Conservation (phyloP, 441 rosid species). For the Populus hybrid region DNA sequence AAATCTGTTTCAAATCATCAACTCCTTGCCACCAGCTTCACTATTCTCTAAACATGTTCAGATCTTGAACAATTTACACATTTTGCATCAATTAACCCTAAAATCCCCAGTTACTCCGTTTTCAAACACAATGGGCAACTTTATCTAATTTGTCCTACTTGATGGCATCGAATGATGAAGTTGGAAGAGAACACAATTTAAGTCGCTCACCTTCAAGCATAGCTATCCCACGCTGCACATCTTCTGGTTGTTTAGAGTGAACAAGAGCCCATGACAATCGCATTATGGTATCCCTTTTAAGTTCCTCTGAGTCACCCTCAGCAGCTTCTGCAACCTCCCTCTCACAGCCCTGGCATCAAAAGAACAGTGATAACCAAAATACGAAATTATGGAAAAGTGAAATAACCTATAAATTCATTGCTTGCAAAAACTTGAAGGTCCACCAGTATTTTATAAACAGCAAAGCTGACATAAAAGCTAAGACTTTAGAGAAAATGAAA, state of each 20-base stretch:
- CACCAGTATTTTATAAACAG: too few relatives aligned
- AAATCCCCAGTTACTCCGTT: neutral
- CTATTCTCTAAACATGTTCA: neutral
- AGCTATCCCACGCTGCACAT: constrained; percentile 88
- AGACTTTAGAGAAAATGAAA: too few relatives aligned
- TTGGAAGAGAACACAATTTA: neutral
- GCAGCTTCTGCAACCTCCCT: constrained; percentile 65
- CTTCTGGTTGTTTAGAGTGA: constrained; percentile 73
- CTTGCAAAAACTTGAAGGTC: neutral
- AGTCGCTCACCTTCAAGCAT: constrained; percentile 72
- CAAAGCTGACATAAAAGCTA: too few relatives aligned
- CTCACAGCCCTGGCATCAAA: constrained; percentile 65
- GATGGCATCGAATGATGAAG: neutral
- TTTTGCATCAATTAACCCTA: neutral
- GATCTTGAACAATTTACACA: neutral
- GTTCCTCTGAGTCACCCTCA: constrained; percentile 45
- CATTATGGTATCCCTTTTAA: constrained; percentile 66
- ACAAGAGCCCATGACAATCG: constrained; percentile 95
- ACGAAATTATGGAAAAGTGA: neutral
- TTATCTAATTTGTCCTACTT: neutral
- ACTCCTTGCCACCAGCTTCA: neutral
- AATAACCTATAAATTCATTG: neutral
- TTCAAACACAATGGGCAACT: neutral
- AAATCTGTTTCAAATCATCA: neutral
- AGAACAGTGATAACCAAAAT: neutral